Conservation (phyloP, 352 stramenopile genomes). For the Pythium biforme region DNA sequence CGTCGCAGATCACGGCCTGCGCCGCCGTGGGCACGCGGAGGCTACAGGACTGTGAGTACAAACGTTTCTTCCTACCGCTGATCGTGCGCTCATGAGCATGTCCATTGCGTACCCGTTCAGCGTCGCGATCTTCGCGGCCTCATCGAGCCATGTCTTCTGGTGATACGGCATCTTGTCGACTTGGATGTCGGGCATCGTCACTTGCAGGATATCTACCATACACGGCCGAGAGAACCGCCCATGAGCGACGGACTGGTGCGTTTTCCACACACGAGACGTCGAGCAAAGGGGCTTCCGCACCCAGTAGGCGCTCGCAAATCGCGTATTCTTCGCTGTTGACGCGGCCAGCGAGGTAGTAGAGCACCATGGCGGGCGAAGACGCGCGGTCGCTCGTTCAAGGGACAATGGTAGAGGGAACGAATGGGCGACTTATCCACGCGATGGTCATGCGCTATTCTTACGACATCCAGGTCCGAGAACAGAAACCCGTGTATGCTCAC, state of each 20-base stretch:
- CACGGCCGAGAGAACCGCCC: too few species aligned
- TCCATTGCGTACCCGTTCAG: constrained; percentile 48
- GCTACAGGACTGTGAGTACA: too few species aligned
- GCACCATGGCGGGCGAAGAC: constrained; percentile 31
- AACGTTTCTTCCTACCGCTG: too few species aligned
- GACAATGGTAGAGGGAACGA: background rate
- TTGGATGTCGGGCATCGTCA: constrained; percentile 52
- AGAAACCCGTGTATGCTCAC: background rate
- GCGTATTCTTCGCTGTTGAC: constrained; percentile 75
- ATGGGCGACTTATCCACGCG: background rate
- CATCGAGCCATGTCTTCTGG: constrained; percentile 43
- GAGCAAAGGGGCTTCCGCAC: too few species aligned
- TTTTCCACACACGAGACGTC: too few species aligned
- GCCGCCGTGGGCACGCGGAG: constrained; percentile 41
- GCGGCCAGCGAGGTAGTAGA: constrained; percentile 59
- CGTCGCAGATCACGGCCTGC: constrained; percentile 54
- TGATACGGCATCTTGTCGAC: constrained; percentile 50
- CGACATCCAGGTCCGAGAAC: too few species aligned
- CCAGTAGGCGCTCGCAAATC: constrained; percentile 68
- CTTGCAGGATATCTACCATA: constrained; percentile 50
- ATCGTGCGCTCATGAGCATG: constrained; percentile 9
- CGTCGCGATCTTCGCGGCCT: constrained; percentile 44
- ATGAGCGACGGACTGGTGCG: too few species aligned
- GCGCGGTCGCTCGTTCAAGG: background rate
- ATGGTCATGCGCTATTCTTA: background rate